Evolutionary conservation across 345 rosid species (phyloP).

Genomic region (Lumnitzera racemosa): DNA sequence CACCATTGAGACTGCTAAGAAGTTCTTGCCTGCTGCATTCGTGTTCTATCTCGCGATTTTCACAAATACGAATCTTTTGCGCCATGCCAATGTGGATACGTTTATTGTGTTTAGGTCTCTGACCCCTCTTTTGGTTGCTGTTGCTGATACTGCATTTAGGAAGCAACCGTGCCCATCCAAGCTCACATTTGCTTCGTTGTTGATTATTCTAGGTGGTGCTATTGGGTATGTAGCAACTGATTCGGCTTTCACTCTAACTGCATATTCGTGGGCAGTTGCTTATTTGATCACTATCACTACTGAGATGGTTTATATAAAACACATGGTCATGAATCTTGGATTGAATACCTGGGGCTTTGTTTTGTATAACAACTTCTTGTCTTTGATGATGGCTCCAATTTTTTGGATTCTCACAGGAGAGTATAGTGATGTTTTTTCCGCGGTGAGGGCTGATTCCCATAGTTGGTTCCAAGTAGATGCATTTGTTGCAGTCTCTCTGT

Average conservation of each 20-base stretch:
- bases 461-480: conserved; percentile 53
- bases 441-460: conserved; percentile 42
- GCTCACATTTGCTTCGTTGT: conserved; percentile 56
- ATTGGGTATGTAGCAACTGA: conserved; percentile 93
- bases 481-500: conserved; percentile 64
- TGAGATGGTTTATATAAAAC: conserved; percentile 97
- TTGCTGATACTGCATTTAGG: conserved; percentile 78
- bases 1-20: conserved; percentile 77
- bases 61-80: conserved; percentile 92
- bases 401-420: conserved; percentile 92
- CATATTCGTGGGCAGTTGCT: conserved; percentile 91
- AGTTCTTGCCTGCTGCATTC: conserved; percentile 83
- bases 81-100: conserved; percentile 96
- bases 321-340: conserved; percentile 87
- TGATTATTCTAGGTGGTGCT: conserved; percentile 78
- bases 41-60: conserved; percentile 93
- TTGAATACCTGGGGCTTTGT: conserved; percentile 98
- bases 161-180: conserved; percentile 80
- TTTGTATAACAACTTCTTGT: conserved; percentile 74
- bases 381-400: conserved; percentile 83
- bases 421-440: conserved; percentile 51
- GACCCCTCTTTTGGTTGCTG: conserved; percentile 89
- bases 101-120: conserved; percentile 90
- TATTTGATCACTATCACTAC: conserved; percentile 83
- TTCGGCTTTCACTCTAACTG: conserved; percentile 75